These are phyloP conservation scores for Podosphaera fusca DNA, from an alignment of 2,329 filamentous ascomycete species.

Conservation along the genomic window DNA sequence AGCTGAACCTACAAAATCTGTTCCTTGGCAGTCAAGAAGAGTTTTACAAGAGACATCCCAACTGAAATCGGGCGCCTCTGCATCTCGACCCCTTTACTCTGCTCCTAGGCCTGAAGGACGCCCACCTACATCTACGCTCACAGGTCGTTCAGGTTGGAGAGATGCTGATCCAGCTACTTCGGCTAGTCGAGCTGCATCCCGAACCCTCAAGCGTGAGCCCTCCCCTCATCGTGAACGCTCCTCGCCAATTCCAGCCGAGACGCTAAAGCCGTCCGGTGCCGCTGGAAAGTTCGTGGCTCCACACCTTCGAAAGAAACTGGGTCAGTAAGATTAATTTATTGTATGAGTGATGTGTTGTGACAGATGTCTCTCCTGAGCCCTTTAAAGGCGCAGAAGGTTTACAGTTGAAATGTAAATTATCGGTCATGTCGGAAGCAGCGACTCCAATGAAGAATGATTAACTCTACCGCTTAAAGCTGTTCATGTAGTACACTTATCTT, in stretches of 20 bases:
- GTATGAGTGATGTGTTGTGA: not conserved
- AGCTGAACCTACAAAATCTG: constrained; percentile 37
- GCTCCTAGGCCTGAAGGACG: constrained; percentile 6
- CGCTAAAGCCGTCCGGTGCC: constrained; percentile 27
- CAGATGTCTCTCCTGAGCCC: no score
- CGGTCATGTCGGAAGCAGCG: no score
- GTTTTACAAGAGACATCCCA: constrained; percentile 21
- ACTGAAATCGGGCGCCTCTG: constrained; percentile 10
- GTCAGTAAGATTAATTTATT: not conserved
- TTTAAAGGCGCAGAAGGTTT: no score
- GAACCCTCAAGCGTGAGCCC: constrained; percentile 2
- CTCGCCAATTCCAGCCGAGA: constrained; percentile 6
- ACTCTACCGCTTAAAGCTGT: no score
- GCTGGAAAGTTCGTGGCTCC: constrained; percentile 37
- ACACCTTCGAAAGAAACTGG: constrained; percentile 19
- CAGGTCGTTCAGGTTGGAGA: constrained; percentile 31
- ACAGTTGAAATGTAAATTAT: no score
- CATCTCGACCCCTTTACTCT: not conserved
- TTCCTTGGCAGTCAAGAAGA: constrained; percentile 49
- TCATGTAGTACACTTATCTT: no score
- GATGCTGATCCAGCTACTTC: constrained; percentile 22
- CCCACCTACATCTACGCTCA: constrained; percentile 31
- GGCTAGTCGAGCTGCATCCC: not conserved
- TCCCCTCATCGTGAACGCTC: constrained; percentile 8
- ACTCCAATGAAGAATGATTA: no score